Conservation (phyloP, 23 red algal genomes). For the Cyanidioschyzon merolae region DNA sequence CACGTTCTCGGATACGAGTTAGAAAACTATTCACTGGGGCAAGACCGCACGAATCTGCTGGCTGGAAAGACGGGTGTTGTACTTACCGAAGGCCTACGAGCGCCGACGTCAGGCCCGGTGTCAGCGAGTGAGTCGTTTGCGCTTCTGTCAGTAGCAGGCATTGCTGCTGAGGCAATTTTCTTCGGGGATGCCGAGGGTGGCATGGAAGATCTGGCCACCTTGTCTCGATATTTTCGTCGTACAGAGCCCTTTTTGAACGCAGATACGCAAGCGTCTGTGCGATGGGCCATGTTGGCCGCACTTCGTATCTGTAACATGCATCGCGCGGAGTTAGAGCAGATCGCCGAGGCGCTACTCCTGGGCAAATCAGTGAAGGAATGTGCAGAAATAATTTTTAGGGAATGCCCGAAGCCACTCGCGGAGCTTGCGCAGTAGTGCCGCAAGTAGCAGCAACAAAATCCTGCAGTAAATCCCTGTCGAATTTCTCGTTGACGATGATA, state of each 20-base stretch:
- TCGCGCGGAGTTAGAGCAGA: not conserved
- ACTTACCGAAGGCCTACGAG: not conserved
- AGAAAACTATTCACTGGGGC: not conserved
- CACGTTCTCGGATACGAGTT: not conserved
- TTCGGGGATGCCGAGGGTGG: not conserved
- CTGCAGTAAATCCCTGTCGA: too few species aligned
- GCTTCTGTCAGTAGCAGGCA: not conserved
- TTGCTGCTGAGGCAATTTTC: not conserved
- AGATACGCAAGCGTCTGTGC: not conserved
- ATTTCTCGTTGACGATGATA: too few species aligned
- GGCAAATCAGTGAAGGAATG: not conserved
- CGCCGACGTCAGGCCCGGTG: not conserved
- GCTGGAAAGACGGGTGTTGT: not conserved
- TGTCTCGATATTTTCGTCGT: not conserved
- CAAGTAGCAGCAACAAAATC: too few species aligned
- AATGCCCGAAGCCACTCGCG: too few species aligned
- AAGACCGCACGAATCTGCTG: not conserved
- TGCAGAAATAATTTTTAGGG: too few species aligned
- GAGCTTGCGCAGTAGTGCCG: too few species aligned
- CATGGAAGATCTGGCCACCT: not conserved
- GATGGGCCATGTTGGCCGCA: constrained; percentile 11
- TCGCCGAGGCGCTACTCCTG: not conserved
- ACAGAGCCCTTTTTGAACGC: not conserved
- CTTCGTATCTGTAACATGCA: not conserved
- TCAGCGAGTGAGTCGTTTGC: not conserved